Conservation (phyloP, 116 monocot species). For the Iris pallida region DNA sequence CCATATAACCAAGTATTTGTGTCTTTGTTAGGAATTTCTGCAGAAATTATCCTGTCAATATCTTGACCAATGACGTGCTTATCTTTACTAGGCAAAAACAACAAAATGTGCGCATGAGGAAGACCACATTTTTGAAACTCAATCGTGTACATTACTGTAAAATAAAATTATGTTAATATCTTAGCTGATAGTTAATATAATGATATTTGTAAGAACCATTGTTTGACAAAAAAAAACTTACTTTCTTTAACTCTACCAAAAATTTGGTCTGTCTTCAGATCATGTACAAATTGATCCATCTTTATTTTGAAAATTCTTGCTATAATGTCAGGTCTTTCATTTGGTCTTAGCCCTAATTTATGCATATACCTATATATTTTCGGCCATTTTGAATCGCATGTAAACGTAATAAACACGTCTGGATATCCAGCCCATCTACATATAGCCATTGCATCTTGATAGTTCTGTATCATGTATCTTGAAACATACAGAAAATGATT, state of each 20-base stretch:
- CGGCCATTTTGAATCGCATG: conserved; percentile 14
- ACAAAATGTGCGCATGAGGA: conserved; percentile 2
- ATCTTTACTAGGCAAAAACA: not conserved
- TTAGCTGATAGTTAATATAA: not conserved
- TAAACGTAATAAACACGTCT: conserved; percentile 29
- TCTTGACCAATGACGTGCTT: not conserved
- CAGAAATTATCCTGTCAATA: conserved; percentile 4
- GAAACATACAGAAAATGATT: too few species aligned
- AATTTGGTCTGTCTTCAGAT: not conserved
- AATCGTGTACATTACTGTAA: not conserved
- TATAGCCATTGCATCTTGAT: conserved; percentile 30
- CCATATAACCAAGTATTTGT: not conserved
- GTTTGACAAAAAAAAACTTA: not conserved
- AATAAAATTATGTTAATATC: not conserved
- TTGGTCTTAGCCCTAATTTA: not conserved
- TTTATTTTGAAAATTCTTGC: conserved; percentile 9
- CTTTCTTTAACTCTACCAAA: conserved; percentile 2
- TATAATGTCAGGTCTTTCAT: conserved; percentile 9
- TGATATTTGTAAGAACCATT: not conserved
- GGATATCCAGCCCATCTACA: conserved; percentile 11
- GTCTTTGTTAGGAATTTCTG: not conserved
- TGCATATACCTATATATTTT: not conserved
- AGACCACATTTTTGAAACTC: conserved; percentile 10
- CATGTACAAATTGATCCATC: not conserved
- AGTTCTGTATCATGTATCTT: conserved; percentile 34